A percentile compares a stretch with the other conserved stretches of the same genome.
phyloP scores from a whole-genome alignment of 192 early-diverging fungal genomes.

The Coemansia sp. region DNA sequence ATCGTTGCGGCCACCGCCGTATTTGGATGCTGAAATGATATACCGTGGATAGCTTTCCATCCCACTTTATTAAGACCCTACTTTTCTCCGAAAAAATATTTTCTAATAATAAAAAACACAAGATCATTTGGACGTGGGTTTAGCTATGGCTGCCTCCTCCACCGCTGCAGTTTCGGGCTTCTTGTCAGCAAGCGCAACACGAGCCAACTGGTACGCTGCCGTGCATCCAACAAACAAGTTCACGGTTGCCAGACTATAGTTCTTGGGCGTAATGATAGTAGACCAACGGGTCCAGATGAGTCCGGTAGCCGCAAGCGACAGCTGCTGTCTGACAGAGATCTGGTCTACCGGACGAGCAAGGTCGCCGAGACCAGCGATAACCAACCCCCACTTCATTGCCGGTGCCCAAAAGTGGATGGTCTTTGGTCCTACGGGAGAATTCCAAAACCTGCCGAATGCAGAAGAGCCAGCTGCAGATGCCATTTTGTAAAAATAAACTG shows the following conservation, averaged over 20 bases:
- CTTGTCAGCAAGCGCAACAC: constrained; percentile 72
- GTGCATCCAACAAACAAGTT: constrained; percentile 93
- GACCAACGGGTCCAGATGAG: constrained; percentile 98
- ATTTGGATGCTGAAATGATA: neutral
- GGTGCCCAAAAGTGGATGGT: constrained; percentile 99
- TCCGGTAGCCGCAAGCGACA: constrained; percentile 90
- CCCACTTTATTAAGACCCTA: neutral
- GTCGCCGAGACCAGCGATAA: constrained; percentile 91
- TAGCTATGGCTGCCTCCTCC: neutral
- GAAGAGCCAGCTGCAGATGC: constrained; percentile 37
- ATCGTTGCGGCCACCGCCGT: neutral
- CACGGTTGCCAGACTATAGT: constrained; percentile 86
- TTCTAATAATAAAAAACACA: neutral
- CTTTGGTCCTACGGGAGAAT: constrained; percentile 86
- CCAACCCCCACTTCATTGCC: constrained; percentile 70
- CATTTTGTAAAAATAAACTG: constrained; percentile 21
- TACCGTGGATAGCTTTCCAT: neutral
- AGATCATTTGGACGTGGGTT: neutral
- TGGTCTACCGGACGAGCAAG: constrained; percentile 86
- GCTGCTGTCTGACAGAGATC: constrained; percentile 80
- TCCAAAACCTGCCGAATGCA: constrained; percentile 71
- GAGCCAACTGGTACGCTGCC: constrained; percentile 80
- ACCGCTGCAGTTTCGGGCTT: neutral
- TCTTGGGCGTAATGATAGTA: constrained; percentile 89
- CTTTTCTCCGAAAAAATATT: too few species aligned